Base-by-base conservation (phyloP, 495 filamentous ascomycete genomes). In the Annulohypoxylon bovei region DNA sequence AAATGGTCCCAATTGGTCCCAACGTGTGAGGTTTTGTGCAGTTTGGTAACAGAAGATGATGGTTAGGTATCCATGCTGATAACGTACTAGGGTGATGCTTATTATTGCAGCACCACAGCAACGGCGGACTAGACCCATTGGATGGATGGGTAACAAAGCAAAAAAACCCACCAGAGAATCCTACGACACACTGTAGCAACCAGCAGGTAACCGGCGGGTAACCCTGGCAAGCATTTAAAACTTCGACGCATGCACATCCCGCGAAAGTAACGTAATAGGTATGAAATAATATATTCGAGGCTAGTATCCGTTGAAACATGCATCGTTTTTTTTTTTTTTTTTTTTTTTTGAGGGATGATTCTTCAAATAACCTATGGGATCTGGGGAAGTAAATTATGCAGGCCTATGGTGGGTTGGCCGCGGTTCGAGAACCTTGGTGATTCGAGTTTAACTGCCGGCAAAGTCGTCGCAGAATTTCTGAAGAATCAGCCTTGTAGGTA, bases 41-140 rank as follows among this genome's bases (percentile, higher is more conserved):
- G 39, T 42, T 42, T 42, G 16, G 39, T 42, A 50, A 23, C 28
- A 4, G 46, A 27, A 63, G 9, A 52, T 46, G 53, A 66, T 14
- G 64, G 59, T 35, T 7, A n/a, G n/a, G n/a, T n/a, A 72, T 65
- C 69, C 70, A 72, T 68, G 70, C 30, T 39, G 6, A 65, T 68
- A 65, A 39, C 37, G 40, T 64, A 37, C 70, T 50, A 55, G 70
- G 70, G 65, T 72, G 37, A 47, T 72, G 65, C 70, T 72, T 62
- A 68, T 72, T 62, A 68, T 49, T 47, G 39, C 54, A 35, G 46
- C 60, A 68, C 65, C 60, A 57, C 44, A 55, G 70, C 70, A 72
- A 72, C 49, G 18, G 14, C 23, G 23, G 46, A 50, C 70, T 30
- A 18, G 49, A 44, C 39, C 28, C 27, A 44, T 37, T 28, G n/a